Evolutionary conservation across 202 grass and related monocot genomes (phyloP), one percentile per base, ranked within the genome.

Genomic region (Elaeis oleifera): DNA sequence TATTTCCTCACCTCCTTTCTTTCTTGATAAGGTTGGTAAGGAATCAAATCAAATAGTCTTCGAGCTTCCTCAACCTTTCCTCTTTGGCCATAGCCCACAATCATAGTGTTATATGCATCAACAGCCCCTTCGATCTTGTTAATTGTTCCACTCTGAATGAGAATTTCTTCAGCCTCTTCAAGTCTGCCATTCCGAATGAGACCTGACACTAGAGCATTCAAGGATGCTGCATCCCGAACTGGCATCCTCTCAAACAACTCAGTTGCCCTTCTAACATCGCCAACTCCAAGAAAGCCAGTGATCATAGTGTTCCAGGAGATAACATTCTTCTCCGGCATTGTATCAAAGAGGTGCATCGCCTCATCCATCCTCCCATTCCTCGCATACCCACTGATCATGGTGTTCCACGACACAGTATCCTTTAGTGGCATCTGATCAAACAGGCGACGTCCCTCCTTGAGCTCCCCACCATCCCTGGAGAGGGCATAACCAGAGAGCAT

Each of bases 301-400:
- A 89, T 51, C 78, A 89, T 78, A 5, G 89, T 84, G 76, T 95
- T 95, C 84, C 84, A 95, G 16, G 89, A 80, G 18, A 80, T 53
- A 1, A 59, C 53, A 58, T 82, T 77, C 51, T 65, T 78, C 5
- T 51, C 50, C 0, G 81, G 84, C 75, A 95, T 89, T 59, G 78
- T 54, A 1, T 79, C 65, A 48, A 95, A 89, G 2, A 95, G 69
- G 16, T 53, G 65, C 68, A 74, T 71, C 0, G 78, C 84, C 9
- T 89, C 84, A 2, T 5, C 16, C 64, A 95, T 74, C 16, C 81
- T 59, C 24, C 84, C 69, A 7, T 68, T 76, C 58, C 81, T 69
- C 16, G 71, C 58, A 21, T 89, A 89, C 1, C 71, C 81, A 4
- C 68, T 28, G 9, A 95, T 64, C 58, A 95, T 85, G 18, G 89